phyloP scores from a whole-genome alignment of 2,329 filamentous ascomycete genomes.

The Blastomyces gilchristii region DNA sequence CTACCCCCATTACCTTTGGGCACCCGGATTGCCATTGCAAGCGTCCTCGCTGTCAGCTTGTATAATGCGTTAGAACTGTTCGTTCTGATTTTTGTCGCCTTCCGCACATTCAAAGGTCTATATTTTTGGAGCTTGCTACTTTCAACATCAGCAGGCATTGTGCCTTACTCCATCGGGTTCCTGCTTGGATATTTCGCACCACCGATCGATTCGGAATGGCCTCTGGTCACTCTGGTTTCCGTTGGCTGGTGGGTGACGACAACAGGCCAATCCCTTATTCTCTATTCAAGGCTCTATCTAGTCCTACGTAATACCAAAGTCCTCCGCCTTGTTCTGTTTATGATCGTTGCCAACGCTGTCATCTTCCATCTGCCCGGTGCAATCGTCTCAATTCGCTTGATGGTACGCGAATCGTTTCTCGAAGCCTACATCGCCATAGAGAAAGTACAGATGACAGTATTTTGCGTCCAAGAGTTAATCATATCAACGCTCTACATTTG shows the following conservation, averaged over 20 bases:
- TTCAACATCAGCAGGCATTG: constrained; percentile 35
- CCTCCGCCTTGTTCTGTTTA: constrained; percentile 25
- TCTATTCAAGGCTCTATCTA: constrained; percentile 34
- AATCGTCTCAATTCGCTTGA: constrained; percentile 27
- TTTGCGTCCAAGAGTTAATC: constrained; percentile 41
- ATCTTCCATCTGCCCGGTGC: constrained; percentile 29
- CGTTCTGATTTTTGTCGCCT: constrained; percentile 41
- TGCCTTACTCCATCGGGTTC: constrained; percentile 39
- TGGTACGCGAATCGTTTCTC: constrained; percentile 22
- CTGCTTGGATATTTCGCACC: constrained; percentile 39
- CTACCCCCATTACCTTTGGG: constrained; percentile 27
- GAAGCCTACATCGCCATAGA: constrained; percentile 31
- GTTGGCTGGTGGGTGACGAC: constrained; percentile 31
- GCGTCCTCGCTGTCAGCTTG: constrained; percentile 39
- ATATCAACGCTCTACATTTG: constrained; percentile 43
- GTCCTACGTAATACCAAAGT: constrained; percentile 24
- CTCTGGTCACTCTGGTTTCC: constrained; percentile 24
- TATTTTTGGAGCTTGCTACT: constrained; percentile 44
- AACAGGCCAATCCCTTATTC: constrained; percentile 31
- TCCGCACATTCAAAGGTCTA: constrained; percentile 36
- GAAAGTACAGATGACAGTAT: constrained; percentile 41
- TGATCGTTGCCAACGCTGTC: constrained; percentile 31
- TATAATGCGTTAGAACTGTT: constrained; percentile 43
- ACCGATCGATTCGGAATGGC: constrained; percentile 35
- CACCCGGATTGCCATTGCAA: constrained; percentile 36